Evolutionary conservation across 768 basidiomycete genomes (phyloP), one percentile per base, ranked within the genome.

Genomic region (Xerocomus spinulosus): DNA sequence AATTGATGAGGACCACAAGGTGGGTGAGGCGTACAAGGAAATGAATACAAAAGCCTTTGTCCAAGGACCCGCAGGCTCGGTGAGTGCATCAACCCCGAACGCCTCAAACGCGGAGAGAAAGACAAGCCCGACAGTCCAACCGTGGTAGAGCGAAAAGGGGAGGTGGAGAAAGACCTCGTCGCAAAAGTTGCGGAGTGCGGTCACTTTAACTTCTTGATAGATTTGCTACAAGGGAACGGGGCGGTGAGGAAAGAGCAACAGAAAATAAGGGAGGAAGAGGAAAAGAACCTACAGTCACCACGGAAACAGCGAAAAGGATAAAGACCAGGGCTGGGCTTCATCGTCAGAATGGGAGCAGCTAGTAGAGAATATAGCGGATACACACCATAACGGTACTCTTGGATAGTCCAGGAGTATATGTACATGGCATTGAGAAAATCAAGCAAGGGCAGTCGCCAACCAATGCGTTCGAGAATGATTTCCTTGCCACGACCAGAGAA

Each of bases 111-210:
- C 79, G 25, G 79, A 73, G 49, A 81, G 65, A 55, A 82, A 59
- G 54, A 81, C 64, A 55, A 78, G 72, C 33, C 73, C 65, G 53
- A 78, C 75, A 12, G 72, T 71, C 78, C 79, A 80, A 43, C 82
- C 82, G 55, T 84, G 82, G 64, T 78, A 86, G 39, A 86, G 69
- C 12, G 78, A 82, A 70, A 87, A 87, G 4, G 85, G 85, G 10
- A 85, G 75, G 59, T 85, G 83, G n/a, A 87, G 68, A 42, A 84
- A 83, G 50, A 82, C 58, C 55, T 84, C 82, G 55, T 84, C 81
- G 34, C 68, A 69, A 38, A 74, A 55, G 53, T 66, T 72, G 56
- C 78, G 71, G 44, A 77, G 64, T 18, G 70, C 64, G n/a, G 62
- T 79, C 56, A 72, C 75, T 67, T 83, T 82, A 61, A 86, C 76